Evolutionary conservation across 1,284 basidiomycete species (phyloP), one percentile per base, ranked within the genome.

Genomic region (Trichosporon asahii): DNA sequence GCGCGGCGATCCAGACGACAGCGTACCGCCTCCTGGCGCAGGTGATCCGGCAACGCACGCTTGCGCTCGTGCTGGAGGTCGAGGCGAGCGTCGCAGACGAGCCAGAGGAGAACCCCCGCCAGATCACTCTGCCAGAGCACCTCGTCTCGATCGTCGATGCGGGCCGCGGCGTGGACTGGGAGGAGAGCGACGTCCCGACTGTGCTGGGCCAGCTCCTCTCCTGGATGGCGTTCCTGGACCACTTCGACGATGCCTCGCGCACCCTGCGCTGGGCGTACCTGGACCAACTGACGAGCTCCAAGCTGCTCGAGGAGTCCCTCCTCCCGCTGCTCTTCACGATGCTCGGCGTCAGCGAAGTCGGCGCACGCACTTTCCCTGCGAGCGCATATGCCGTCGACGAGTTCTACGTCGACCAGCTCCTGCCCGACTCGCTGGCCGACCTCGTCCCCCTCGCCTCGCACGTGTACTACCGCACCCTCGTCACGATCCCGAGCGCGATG

Each of bases 221-320:
- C 8, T 99, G 96, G 96, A 92, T 98, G 88, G 85, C 94, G 4
- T 79, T 91, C 0, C 91, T 98, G 74, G 92, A 96, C 77, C 87
- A 93, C 70, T 98, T 99, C 82, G 86, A 87, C 37, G 89, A 92
- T 79, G 91, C 94, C 77, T 83, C 82, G 9, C 77, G 79, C 6
- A 80, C 79, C 0, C 73, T 84, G 5, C 77, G 83, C 60, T 82
- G 80, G 77, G 81, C 88, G 63, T 98, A 95, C 80, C 89, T 94
- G 60, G 91, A 92, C 67, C 94, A 98, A 77, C 85, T 99, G 35
- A 89, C 93, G 66, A 88, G 88, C 65, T 82, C 88, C 5, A 87
- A 89, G 60, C 82, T 97, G 27, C 85, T 98, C 33, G 82, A 85
- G 7, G 84, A 84, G 9, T 82, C 86, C 68, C 88, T 99, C 64